Evolutionary conservation across 495 filamentous ascomycete species (phyloP).

Genomic region (Penicilliopsis zonata): DNA sequence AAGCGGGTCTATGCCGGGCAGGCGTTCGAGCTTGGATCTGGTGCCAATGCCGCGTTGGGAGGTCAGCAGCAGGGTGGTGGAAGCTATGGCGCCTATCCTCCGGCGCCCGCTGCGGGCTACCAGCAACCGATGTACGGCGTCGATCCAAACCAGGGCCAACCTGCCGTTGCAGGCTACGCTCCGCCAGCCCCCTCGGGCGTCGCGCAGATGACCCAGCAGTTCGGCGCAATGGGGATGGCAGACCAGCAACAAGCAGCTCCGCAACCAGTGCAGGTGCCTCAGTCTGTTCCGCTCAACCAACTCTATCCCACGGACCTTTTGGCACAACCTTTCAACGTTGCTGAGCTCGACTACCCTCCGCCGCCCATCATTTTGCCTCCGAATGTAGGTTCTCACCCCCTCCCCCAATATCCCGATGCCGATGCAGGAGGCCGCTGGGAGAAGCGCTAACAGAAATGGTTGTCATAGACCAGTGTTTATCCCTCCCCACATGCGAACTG

Average conservation of each 20-base stretch:
- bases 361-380: constrained; percentile 84
- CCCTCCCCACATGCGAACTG: constrained; percentile 89
- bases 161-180: constrained; percentile 54
- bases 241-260: constrained; percentile 44
- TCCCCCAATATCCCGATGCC: neutral
- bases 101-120: constrained; percentile 40
- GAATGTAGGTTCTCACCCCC: constrained; percentile 73
- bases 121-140: constrained; percentile 43
- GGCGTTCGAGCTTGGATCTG: constrained; percentile 85
- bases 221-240: constrained; percentile 68
- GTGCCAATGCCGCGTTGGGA: constrained; percentile 68
- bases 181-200: constrained; percentile 44
- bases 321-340: constrained; percentile 84
- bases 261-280: constrained; percentile 38
- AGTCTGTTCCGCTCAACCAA: constrained; percentile 61
- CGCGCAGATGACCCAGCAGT: constrained; percentile 66
- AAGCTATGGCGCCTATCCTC: constrained; percentile 45
- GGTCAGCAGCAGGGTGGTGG: constrained; percentile 42
- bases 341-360: constrained; percentile 84
- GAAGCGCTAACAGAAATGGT: constrained; percentile 12
- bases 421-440: neutral
- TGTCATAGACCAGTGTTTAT: constrained; percentile 72
- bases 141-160: constrained; percentile 34
- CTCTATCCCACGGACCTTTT: constrained; percentile 86
- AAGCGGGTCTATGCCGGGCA: constrained; percentile 88